Conservation (phyloP, 148 eudicot genomes). For the Vaccinium myrtillus region DNA sequence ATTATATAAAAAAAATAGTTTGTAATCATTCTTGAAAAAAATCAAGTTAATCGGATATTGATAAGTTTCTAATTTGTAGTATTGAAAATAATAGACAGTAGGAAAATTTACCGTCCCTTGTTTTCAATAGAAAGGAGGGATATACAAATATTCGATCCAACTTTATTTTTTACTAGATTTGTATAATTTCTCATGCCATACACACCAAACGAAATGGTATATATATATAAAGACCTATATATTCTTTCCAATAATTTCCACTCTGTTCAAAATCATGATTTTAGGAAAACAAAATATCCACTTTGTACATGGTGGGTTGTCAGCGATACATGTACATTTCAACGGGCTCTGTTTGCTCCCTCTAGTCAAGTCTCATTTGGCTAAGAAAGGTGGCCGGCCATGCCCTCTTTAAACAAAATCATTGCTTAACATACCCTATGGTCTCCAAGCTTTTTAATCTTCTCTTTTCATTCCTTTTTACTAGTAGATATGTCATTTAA, state of each 20-base stretch:
- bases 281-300: slow-evolving; percentile 5
- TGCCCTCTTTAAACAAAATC: slow-evolving; percentile 8
- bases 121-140: too few relatives aligned
- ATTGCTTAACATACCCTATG: slow-evolving; percentile 1
- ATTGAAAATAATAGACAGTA: too few relatives aligned
- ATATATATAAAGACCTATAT: background rate
- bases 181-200: too few relatives aligned
- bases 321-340: background rate
- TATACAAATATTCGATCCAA: too few relatives aligned
- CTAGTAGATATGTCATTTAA: too few relatives aligned
- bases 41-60: too few relatives aligned
- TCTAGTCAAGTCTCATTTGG: background rate
- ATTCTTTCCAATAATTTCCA: background rate
- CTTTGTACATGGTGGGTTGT: slow-evolving; percentile 10
- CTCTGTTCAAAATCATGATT: background rate
- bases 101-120: too few relatives aligned
- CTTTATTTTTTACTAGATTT: too few relatives aligned
- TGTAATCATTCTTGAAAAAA: too few relatives aligned
- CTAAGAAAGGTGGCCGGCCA: slow-evolving; percentile 10
- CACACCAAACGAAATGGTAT: background rate
- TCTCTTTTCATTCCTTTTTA: background rate
- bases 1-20: too few relatives aligned
- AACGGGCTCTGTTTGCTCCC: background rate
- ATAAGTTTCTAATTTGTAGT: too few relatives aligned
- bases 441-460: background rate